These are phyloP conservation scores for Chrysanthemum makinoi DNA, from an alignment of 129 eudicot species.

Conservation along the genomic window DNA sequence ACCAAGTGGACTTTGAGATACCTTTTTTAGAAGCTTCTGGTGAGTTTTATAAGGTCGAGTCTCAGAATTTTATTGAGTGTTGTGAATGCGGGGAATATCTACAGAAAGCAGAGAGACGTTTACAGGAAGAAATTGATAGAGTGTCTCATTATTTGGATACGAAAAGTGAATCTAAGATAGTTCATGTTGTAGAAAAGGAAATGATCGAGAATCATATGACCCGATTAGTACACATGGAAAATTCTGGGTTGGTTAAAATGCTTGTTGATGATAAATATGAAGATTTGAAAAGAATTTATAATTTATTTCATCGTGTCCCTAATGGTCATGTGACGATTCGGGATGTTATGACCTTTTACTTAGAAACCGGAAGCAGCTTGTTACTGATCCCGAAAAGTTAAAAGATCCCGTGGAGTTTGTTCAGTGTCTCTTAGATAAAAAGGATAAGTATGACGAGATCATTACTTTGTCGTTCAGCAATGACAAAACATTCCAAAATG, in stretches of 20 bases:
- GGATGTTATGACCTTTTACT: conserved; percentile 67
- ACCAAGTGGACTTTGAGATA: conserved; percentile 66
- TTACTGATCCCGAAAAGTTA: conserved; percentile 69
- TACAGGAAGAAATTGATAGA: conserved; percentile 78
- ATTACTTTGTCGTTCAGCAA: conserved; percentile 60
- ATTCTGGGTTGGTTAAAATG: conserved; percentile 79
- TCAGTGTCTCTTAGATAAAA: conserved; percentile 55
- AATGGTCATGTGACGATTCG: conserved; percentile 51
- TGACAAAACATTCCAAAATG: conserved; percentile 77
- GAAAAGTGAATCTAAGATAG: conserved; percentile 34
- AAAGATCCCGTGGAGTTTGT: conserved; percentile 83
- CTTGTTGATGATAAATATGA: conserved; percentile 66
- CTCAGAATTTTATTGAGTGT: conserved; percentile 67
- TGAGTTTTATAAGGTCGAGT: conserved; percentile 56
- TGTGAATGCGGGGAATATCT: conserved; percentile 81
- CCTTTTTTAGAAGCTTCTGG: conserved; percentile 71
- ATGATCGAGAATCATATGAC: conserved; percentile 84
- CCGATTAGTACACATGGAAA: conserved; percentile 71
- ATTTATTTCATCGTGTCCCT: conserved; percentile 52
- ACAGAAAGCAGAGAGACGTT: conserved; percentile 69
- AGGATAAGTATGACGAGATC: conserved; percentile 54
- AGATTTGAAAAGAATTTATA: conserved; percentile 69
- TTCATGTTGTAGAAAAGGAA: conserved; percentile 73
- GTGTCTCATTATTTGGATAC: conserved; percentile 42
- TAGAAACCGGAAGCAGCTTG: conserved; percentile 77